Evolutionary conservation across 768 basidiomycete genomes (phyloP).

Genomic region (Trametes villosa): DNA sequence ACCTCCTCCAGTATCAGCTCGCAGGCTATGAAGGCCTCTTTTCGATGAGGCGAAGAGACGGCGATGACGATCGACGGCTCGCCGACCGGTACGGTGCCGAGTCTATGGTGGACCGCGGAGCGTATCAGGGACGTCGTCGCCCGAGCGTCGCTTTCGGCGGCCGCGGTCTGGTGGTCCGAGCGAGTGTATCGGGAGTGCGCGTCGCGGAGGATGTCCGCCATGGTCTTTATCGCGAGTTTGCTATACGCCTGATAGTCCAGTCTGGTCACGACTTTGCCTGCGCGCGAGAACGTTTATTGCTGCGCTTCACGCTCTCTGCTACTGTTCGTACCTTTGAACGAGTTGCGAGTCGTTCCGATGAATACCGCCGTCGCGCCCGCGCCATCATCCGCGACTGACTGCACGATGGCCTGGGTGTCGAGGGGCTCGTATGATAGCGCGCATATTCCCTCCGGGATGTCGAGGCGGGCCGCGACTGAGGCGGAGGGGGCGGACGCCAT

Average conservation of each 20-base stretch:
- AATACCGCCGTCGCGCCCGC: conserved; percentile 80
- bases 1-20: conserved; percentile 87
- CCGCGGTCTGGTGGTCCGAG: conserved; percentile 39
- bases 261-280: conserved; percentile 60
- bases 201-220: conserved; percentile 59
- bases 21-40: conserved; percentile 78
- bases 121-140: conserved; percentile 45
- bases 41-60: conserved; percentile 83
- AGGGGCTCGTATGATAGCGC: conserved; percentile 64
- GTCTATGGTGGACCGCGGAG: conserved; percentile 73
- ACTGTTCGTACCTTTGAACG: conserved; percentile 67
- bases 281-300: conserved; percentile 3
- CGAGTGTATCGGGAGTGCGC: conserved; percentile 47
- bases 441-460: conserved; percentile 53
- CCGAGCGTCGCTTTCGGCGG: neutral
- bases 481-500: conserved; percentile 24
- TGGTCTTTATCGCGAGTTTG: conserved; percentile 77
- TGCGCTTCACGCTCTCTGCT: neutral
- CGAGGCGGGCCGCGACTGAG: conserved; percentile 48
- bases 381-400: conserved; percentile 60
- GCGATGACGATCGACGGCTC: conserved; percentile 85
- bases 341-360: conserved; percentile 85
- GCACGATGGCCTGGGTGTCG: conserved; percentile 59
- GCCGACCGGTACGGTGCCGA: conserved; percentile 78
- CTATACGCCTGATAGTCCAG: conserved; percentile 87